These are phyloP conservation scores for Didymella pinodella DNA, from an alignment of 2,329 filamentous ascomycete genomes.

Conservation along the genomic window DNA sequence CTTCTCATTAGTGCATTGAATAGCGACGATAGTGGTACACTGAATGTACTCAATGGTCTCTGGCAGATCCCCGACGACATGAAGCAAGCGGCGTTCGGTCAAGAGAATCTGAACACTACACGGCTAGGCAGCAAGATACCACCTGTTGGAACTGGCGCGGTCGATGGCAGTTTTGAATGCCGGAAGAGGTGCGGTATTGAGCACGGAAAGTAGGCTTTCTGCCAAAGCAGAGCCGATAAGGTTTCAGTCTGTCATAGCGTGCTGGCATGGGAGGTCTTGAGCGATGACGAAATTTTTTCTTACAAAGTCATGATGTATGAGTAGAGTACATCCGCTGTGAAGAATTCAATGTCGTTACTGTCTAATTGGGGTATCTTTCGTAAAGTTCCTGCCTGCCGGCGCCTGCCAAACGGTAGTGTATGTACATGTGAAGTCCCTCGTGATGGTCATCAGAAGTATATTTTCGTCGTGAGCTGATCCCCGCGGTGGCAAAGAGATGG, in stretches of 20 bases:
- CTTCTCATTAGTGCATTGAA: slow-evolving; percentile 60
- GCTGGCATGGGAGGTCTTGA: slow-evolving; percentile 1
- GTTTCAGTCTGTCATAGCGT: slow-evolving; percentile 3
- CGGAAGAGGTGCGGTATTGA: slow-evolving; percentile 45
- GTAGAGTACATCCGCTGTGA: slow-evolving; percentile 1
- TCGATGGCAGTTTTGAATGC: slow-evolving; percentile 53
- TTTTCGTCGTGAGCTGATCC: background rate
- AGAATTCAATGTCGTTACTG: background rate
- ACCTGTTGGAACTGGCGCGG: slow-evolving; percentile 54
- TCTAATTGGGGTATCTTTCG: slow-evolving; percentile 19
- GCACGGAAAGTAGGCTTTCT: slow-evolving; percentile 9
- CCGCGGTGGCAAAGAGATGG: background rate
- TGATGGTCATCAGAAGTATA: slow-evolving; percentile 11
- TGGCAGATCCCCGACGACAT: slow-evolving; percentile 53
- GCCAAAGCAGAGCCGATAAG: background rate
- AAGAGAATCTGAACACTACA: slow-evolving; percentile 43
- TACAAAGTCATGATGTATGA: slow-evolving; percentile 12
- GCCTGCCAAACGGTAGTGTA: slow-evolving; percentile 18
- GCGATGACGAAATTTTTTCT: background rate
- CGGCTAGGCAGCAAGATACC: slow-evolving; percentile 46
- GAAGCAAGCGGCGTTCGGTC: slow-evolving; percentile 55
- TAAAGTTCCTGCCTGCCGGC: background rate
- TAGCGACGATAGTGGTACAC: slow-evolving; percentile 59
- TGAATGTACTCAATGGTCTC: slow-evolving; percentile 57
- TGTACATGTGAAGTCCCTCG: slow-evolving; percentile 13